Evolutionary conservation across 805 yeast genomes (phyloP), one percentile per base, ranked within the genome.

Genomic region (Candida lessepsii): DNA sequence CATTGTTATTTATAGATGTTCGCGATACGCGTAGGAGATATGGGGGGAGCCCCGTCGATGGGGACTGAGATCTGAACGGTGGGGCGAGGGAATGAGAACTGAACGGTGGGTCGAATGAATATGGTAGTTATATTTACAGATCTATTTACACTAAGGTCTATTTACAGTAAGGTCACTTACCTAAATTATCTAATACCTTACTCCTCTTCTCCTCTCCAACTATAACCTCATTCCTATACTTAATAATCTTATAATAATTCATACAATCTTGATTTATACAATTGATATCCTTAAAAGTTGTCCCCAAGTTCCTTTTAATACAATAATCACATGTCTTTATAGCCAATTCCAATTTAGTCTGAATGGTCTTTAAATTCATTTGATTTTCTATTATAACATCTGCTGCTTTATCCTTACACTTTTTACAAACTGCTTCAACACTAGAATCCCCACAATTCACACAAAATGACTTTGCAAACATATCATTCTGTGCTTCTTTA

Each of bases 371-470:
- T 11, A 37, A n/a, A 9, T 31, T 21, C 16, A 31, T n/a, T 9
- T 40, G 26, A 21, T 25, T 30, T 4, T 26, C 16, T 10, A 36
- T 2, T n/a, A 47, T 29, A 5, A 41, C 25, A 9, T 33, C 21
- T 9, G 24, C 18, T 13, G 26, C 27, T 13, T 40, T 23, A 2
- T 15, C n/a, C 11, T 2, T 11, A 24, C 51, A 47, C 3, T 33
- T 26, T 1, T 32, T 17, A 39, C 51, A 47, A 4, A 45, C 11
- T 3, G 15, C 14, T 4, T 26, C 25, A 5, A 15, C 20, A 11
- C 21, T 29, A 14, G 28, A 19, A 5, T 47, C 39, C 29, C 43
- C n/a, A 51, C 70, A 64, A 24, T 42, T 41, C 9, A 56, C 24
- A 37, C 70, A 64, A 2, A 59, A 10, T 3, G 35, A 28, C 19